Percentiles rank a stretch among this genome's conserved stretches.
Evolutionary conservation across 495 filamentous ascomycete species (phyloP).

Genomic region (Tuber brumale): DNA sequence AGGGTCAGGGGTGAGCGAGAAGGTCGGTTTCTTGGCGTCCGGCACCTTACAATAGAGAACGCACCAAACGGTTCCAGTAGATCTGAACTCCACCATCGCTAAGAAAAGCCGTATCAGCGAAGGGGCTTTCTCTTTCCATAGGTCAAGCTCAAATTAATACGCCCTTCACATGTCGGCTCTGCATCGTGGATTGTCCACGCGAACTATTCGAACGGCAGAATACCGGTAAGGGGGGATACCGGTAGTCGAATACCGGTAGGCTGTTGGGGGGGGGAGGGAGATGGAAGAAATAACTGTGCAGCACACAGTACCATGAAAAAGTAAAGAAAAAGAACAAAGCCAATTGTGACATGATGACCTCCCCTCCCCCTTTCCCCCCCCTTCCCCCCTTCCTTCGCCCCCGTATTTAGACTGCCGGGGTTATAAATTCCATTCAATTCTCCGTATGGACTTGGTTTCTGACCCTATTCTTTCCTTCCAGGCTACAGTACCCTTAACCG

Average conservation of each 20-base stretch:
- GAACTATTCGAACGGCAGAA: not conserved
- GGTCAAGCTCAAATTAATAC: not conserved
- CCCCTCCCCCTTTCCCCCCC: no score
- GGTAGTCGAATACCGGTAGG: no score
- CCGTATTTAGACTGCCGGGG: not conserved
- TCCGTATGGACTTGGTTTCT: conserved; percentile 1
- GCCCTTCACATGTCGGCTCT: not conserved
- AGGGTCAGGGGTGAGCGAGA: not conserved
- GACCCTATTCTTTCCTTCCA: not conserved
- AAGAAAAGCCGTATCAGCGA: not conserved
- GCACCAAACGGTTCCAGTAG: not conserved
- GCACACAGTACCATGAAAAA: not conserved
- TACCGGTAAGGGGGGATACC: no score
- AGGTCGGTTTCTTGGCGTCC: not conserved
- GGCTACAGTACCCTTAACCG: not conserved
- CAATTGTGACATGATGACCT: not conserved
- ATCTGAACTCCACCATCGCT: not conserved
- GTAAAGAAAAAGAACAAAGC: not conserved
- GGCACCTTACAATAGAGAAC: not conserved
- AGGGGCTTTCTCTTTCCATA: not conserved
- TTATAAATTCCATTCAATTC: not conserved
- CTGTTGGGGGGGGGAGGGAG: not conserved
- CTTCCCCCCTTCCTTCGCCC: not conserved
- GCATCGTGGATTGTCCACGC: not conserved
- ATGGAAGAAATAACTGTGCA: not conserved